Base-by-base conservation (phyloP, 352 stramenopile species). In the Thraustochytrium striatum region DNA sequence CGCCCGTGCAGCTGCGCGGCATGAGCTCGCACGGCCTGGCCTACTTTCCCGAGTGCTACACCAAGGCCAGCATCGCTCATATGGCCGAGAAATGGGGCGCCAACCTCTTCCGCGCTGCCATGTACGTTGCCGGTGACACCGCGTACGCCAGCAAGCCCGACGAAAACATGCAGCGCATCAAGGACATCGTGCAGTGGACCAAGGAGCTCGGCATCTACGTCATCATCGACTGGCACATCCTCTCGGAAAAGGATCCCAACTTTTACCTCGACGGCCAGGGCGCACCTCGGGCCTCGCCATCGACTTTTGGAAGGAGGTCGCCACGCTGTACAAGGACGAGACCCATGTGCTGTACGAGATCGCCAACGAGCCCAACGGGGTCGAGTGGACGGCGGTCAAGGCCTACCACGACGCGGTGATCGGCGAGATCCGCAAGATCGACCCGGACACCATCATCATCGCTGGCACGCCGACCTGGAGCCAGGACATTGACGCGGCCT, bases 171-270 rank as follows among this genome's bases (percentile, higher is more conserved):
- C 11, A 69, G 32, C 19, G 28, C 30, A n/a, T 81, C 58, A 69
- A 61, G n/a, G 47, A 55, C 43, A 25, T 7, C 25, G 32, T 30
- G 5, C 16, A 55, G 16, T 55, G 47, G 47, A 21, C 16, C 25
- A 55, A 68, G 33, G 41, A 78, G n/a, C 72, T 79, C 21, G 72
- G 65, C 38, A 81, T 81, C 61, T 81, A 81, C 35, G 30, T 53
- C 41, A 33, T 81, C 35, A 80, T 81, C 39, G 72, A n/a, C n/a
- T n/a, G n/a, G n/a, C n/a, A n/a, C n/a, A n/a, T n/a, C n/a, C n/a
- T n/a, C n/a, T n/a, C n/a, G 78, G 30, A 78, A 21, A 11, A 33
- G 9, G 50, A 78, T 25, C 70, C 70, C 3, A 78, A 78, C 33
- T 68, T 21, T 57, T 68, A 68, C 33, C n/a, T 68, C 16, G 36